phyloP scores from a whole-genome alignment of 192 early-diverging fungal genomes.

The Funneliformis geosporum region DNA sequence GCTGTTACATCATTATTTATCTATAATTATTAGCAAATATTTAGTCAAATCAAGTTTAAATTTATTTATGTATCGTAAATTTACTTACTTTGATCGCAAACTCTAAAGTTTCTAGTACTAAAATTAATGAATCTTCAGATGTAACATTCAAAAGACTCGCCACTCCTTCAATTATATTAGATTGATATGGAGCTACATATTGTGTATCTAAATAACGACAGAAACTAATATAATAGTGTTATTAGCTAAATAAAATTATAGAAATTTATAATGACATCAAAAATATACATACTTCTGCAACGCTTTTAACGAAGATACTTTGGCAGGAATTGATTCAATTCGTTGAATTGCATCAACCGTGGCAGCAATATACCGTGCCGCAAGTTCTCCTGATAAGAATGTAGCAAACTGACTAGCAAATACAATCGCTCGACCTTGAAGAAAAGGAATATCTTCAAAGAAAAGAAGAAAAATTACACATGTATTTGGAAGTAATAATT shows the following conservation, averaged over 20 bases:
- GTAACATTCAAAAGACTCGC: constrained; percentile 56
- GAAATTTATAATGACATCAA: constrained; percentile 6
- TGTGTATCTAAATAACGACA: constrained; percentile 54
- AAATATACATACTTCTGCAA: constrained; percentile 53
- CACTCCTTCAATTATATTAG: constrained; percentile 62
- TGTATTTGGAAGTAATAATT: neutral
- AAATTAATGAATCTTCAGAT: constrained; percentile 66
- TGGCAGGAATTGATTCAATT: constrained; percentile 59
- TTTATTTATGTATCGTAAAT: neutral
- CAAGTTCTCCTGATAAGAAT: constrained; percentile 65
- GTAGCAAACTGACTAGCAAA: constrained; percentile 82
- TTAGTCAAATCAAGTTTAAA: neutral
- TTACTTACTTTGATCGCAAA: constrained; percentile 58
- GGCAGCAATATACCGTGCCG: constrained; percentile 73
- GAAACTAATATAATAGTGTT: constrained; percentile 34
- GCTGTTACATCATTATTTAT: constrained; percentile 74
- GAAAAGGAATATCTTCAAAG: constrained; percentile 72
- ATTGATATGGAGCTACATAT: constrained; percentile 56
- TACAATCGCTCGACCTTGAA: constrained; percentile 88
- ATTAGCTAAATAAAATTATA: neutral
- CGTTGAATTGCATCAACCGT: constrained; percentile 69
- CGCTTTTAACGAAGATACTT: constrained; percentile 70
- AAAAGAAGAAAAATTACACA: constrained; percentile 19
- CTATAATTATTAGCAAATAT: constrained; percentile 30
- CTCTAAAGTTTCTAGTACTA: constrained; percentile 68